Conservation (phyloP, 2,329 filamentous ascomycete species). For the Cordyceps fumosorosea region DNA sequence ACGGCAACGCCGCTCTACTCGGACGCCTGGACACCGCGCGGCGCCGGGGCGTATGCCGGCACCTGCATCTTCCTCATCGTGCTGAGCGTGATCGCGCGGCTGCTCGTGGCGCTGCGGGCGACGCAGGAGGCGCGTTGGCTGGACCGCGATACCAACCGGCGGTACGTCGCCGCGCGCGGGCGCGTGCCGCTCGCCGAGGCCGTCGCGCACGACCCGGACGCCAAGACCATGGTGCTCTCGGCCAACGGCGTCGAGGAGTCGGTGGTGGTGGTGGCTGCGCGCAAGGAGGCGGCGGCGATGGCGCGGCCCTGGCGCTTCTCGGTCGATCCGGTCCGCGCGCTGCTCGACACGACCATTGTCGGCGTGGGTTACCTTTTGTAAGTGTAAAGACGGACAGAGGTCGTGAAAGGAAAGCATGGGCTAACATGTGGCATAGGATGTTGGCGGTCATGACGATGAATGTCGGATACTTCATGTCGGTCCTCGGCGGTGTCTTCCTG, state of each 20-base stretch:
- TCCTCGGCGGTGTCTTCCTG: conserved; percentile 75
- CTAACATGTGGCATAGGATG: conserved; percentile 57
- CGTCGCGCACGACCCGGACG: conserved; percentile 51
- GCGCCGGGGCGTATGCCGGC: conserved; percentile 67
- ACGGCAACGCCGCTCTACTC: conserved; percentile 50
- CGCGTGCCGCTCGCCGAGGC: conserved; percentile 53
- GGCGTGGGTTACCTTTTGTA: conserved; percentile 81
- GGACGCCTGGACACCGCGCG: conserved; percentile 64
- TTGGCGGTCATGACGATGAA: conserved; percentile 88
- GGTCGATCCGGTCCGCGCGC: conserved; percentile 68
- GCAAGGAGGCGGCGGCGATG: conserved; percentile 39
- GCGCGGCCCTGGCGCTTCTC: conserved; percentile 72
- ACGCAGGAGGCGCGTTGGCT: conserved; percentile 59
- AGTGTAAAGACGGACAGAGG: conserved; percentile 32
- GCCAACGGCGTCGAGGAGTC: conserved; percentile 76
- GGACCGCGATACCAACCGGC: conserved; percentile 63
- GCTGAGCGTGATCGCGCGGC: conserved; percentile 63
- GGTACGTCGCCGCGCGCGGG: conserved; percentile 69
- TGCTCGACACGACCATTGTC: conserved; percentile 63
- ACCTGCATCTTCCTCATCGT: conserved; percentile 88
- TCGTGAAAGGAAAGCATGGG: neutral
- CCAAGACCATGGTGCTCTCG: conserved; percentile 60
- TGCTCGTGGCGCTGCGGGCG: conserved; percentile 65
- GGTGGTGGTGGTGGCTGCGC: conserved; percentile 67
- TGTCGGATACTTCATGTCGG: conserved; percentile 74